Percentiles rank a stretch among this genome's conserved stretches.
These are phyloP conservation scores for Cruciata laevipes DNA, from an alignment of 257 asterid species.

Conservation along the genomic window DNA sequence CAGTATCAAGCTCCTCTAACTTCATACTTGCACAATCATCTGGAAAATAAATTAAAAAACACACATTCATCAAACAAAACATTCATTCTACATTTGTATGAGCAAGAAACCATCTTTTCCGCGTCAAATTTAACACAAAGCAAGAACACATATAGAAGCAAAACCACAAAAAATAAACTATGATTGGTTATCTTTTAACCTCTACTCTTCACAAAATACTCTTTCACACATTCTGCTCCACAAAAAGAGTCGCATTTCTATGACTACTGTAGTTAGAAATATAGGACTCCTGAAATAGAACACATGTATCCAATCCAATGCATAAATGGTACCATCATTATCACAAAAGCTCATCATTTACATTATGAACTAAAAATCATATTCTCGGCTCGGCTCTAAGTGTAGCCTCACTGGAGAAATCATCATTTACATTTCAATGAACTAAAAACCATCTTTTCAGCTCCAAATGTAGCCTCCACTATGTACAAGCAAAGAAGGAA, in stretches of 20 bases:
- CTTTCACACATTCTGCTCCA: too few relatives aligned
- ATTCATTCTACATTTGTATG: background rate
- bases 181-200: too few relatives aligned
- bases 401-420: too few relatives aligned
- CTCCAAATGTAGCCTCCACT: background rate
- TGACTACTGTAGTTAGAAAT: too few relatives aligned
- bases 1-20: background rate
- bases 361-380: too few relatives aligned
- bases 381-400: too few relatives aligned
- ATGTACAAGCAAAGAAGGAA: background rate
- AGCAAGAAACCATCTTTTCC: conserved; percentile 2
- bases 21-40: background rate
- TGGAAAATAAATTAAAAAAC: background rate
- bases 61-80: too few relatives aligned
- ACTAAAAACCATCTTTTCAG: conserved; percentile 3
- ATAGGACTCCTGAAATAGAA: background rate
- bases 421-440: background rate
- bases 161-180: background rate
- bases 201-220: too few relatives aligned
- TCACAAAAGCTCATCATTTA: too few relatives aligned
- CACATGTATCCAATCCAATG: too few relatives aligned
- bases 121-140: background rate
- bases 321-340: too few relatives aligned
- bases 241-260: background rate
- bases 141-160: background rate